A percentile compares a stretch with the other conserved stretches of the same genome.
Evolutionary conservation across 805 yeast species (phyloP).

Genomic region (Zygotorulaspora danielsina): DNA sequence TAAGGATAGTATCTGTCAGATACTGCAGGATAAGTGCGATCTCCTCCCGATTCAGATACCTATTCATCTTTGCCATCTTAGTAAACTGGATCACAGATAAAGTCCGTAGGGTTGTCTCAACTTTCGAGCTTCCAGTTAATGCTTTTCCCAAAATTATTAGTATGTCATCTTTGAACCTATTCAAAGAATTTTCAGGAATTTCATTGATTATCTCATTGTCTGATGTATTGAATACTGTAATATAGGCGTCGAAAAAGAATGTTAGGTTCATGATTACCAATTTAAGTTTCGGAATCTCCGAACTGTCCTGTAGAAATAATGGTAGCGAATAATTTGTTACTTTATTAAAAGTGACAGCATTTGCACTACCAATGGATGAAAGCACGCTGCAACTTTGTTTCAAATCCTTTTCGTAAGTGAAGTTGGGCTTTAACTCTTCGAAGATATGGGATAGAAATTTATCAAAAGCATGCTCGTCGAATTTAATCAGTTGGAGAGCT

Average conservation of each 20-base stretch:
- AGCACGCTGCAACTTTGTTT: constrained; percentile 62
- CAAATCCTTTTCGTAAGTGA: constrained; percentile 48
- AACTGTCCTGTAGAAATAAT: constrained; percentile 36
- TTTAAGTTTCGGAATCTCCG: constrained; percentile 55
- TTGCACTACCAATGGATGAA: constrained; percentile 50
- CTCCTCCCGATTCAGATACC: constrained; percentile 52
- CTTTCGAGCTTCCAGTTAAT: constrained; percentile 58
- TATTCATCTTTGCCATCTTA: constrained; percentile 47
- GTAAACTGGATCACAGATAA: constrained; percentile 62
- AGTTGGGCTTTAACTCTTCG: constrained; percentile 52
- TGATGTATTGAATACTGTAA: constrained; percentile 37
- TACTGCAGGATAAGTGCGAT: constrained; percentile 58
- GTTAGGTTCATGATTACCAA: constrained; percentile 56
- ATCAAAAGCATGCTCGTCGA: constrained; percentile 34
- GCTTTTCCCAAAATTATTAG: constrained; percentile 65
- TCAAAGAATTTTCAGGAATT: constrained; percentile 37
- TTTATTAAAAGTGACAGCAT: constrained; percentile 43
- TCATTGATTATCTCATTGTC: not conserved
- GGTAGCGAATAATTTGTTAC: constrained; percentile 48
- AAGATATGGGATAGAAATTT: constrained; percentile 40
- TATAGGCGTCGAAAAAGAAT: constrained; percentile 50
- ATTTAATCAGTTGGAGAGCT: constrained; percentile 35
- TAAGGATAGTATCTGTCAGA: constrained; percentile 57
- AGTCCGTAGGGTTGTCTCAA: constrained; percentile 66
- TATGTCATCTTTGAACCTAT: constrained; percentile 58